phyloP scores from a whole-genome alignment of 768 basidiomycete species.

The Terana coerulea region DNA sequence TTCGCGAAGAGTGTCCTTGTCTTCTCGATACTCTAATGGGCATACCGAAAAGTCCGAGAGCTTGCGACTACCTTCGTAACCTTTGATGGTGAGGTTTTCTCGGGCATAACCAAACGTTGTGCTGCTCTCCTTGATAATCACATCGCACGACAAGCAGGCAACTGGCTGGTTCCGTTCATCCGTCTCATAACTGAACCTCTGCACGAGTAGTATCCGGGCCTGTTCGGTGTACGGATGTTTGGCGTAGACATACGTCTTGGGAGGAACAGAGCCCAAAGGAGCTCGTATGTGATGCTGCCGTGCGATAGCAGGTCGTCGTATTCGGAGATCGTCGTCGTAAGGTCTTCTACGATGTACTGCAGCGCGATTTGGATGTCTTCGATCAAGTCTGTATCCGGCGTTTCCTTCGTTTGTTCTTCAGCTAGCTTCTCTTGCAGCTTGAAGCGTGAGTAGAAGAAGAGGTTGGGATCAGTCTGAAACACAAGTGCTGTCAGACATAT shows the following conservation, averaged over 20 bases:
- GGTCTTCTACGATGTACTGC: conserved; percentile 2
- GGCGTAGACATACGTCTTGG: background rate
- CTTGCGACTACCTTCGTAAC: background rate
- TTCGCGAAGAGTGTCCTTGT: background rate
- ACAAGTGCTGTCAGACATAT: background rate
- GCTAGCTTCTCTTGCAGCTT: background rate
- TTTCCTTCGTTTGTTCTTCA: background rate
- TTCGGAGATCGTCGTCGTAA: background rate
- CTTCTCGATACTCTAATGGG: background rate
- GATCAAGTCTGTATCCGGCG: background rate
- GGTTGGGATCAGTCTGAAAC: background rate
- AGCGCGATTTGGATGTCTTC: conserved; percentile 1
- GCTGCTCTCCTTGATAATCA: conserved; percentile 1
- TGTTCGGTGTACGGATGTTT: background rate
- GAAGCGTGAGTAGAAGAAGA: conserved; percentile 2
- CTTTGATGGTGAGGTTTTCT: background rate
- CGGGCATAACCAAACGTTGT: background rate
- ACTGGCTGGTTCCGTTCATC: background rate
- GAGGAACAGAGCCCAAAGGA: conserved; percentile 8
- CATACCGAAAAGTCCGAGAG: background rate
- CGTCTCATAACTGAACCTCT: background rate
- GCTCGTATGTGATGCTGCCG: background rate
- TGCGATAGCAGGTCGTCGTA: background rate
- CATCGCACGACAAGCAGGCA: background rate
- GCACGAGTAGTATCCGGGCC: background rate